Evolutionary conservation across 169 alveolate species (phyloP).

Genomic region (Plasmodium billcollinsi): DNA sequence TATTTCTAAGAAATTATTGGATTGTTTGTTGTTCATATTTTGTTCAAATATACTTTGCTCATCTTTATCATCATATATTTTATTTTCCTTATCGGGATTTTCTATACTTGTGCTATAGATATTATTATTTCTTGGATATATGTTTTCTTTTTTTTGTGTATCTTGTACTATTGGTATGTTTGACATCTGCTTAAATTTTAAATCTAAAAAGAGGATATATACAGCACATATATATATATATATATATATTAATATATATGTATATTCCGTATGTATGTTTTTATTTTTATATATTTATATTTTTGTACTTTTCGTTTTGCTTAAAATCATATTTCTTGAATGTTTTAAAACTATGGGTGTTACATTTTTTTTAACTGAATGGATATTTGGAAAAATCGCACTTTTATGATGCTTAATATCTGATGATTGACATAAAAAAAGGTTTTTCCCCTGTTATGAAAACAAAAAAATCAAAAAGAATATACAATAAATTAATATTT

Average conservation of each 20-base stretch:
- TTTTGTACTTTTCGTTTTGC: constrained; percentile 54
- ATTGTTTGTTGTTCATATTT: no score
- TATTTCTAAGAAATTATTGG: no score
- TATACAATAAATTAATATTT: neutral
- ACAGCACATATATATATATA: neutral
- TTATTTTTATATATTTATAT: neutral
- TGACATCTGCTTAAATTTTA: no score
- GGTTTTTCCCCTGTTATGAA: neutral
- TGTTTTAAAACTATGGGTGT: constrained; percentile 33
- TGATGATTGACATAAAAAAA: neutral
- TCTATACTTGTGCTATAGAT: no score
- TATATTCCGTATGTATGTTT: no score
- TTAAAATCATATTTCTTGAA: constrained; percentile 65
- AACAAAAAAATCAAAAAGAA: neutral
- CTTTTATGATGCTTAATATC: neutral
- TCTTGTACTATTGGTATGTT: no score
- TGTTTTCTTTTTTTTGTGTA: no score
- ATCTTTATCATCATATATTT: no score
- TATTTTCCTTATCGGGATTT: no score
- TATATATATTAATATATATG: neutral
- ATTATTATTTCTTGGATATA: no score
- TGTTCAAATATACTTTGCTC: no score
- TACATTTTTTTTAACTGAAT: constrained; percentile 9
- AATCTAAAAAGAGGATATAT: no score
- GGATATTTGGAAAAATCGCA: constrained; percentile 3